phyloP scores from a whole-genome alignment of 1,139 yeast genomes.

The Blastobotrys apis region DNA sequence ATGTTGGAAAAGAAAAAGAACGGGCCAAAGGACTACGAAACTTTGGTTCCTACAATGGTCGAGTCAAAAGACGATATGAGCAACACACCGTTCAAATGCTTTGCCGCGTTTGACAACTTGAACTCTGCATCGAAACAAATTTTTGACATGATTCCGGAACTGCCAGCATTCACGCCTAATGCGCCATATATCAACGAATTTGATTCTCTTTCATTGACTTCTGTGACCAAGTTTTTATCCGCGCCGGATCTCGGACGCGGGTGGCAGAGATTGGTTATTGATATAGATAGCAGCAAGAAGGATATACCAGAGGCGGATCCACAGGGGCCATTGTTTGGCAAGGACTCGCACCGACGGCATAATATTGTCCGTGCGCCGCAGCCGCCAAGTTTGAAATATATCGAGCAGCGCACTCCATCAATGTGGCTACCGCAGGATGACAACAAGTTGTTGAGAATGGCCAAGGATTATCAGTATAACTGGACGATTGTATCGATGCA shows the following conservation, averaged over 20 bases:
- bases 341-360: conserved; percentile 22
- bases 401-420: conserved; percentile 82
- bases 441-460: conserved; percentile 68
- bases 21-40: conserved; percentile 10
- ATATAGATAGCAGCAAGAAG: conserved; percentile 16
- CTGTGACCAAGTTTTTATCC: conserved; percentile 32
- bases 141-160: conserved; percentile 26
- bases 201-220: conserved; percentile 31
- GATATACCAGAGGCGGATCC: conserved; percentile 10
- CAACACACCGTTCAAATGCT: conserved; percentile 45
- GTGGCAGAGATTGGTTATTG: conserved; percentile 35
- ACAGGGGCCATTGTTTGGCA: conserved; percentile 18
- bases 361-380: conserved; percentile 54
- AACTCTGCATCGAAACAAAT: conserved; percentile 38
- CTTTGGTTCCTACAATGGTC: conserved; percentile 20
- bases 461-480: conserved; percentile 82
- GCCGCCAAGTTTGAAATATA: conserved; percentile 77
- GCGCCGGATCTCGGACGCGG: conserved; percentile 31
- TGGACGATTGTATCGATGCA: conserved; percentile 91
- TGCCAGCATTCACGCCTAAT: conserved; percentile 23
- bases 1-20: conserved; percentile 5
- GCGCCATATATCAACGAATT: conserved; percentile 32
- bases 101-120: conserved; percentile 49
- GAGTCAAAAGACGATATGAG: neutral
- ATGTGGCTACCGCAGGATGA: conserved; percentile 97